Evolutionary conservation across 2,329 filamentous ascomycete species (phyloP).

Genomic region (Cladosporium sp.): DNA sequence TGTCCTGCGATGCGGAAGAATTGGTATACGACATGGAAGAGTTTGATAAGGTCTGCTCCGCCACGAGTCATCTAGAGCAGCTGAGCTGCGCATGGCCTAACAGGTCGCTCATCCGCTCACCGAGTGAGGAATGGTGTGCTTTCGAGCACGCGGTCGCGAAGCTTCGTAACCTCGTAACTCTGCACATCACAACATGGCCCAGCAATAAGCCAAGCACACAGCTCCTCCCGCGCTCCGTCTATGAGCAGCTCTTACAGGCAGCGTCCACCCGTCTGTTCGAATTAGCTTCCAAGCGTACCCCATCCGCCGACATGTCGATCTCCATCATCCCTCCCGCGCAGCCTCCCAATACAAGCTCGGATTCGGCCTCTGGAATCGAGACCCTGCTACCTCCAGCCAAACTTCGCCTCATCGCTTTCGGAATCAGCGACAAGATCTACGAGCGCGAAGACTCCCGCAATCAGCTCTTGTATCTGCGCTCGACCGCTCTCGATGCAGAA

Average conservation of each 20-base stretch:
- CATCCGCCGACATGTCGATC: not conserved
- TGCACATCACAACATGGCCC: constrained; percentile 46
- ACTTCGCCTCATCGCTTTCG: constrained; percentile 42
- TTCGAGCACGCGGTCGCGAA: constrained; percentile 31
- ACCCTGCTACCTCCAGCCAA: constrained; percentile 19
- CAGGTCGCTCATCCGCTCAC: constrained; percentile 38
- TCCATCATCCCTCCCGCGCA: not conserved
- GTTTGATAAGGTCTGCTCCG: constrained; percentile 42
- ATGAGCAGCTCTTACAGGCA: constrained; percentile 38
- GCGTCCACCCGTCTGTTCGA: constrained; percentile 24
- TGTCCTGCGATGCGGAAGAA: constrained; percentile 35
- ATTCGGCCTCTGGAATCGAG: not conserved
- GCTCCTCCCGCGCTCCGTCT: constrained; percentile 38
- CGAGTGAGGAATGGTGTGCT: constrained; percentile 37
- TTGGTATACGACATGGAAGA: constrained; percentile 38
- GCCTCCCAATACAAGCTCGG: not conserved
- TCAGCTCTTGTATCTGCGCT: constrained; percentile 43
- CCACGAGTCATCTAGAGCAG: constrained; percentile 39
- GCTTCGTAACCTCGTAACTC: constrained; percentile 37
- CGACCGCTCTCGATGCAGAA: constrained; percentile 36
- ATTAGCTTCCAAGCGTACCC: constrained; percentile 14
- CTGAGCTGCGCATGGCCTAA: constrained; percentile 42
- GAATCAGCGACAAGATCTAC: constrained; percentile 41
- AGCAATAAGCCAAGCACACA: constrained; percentile 36
- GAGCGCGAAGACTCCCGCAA: constrained; percentile 42